Base-by-base conservation (phyloP, 1,284 basidiomycete genomes). In the Ceratobasidium sp. region DNA sequence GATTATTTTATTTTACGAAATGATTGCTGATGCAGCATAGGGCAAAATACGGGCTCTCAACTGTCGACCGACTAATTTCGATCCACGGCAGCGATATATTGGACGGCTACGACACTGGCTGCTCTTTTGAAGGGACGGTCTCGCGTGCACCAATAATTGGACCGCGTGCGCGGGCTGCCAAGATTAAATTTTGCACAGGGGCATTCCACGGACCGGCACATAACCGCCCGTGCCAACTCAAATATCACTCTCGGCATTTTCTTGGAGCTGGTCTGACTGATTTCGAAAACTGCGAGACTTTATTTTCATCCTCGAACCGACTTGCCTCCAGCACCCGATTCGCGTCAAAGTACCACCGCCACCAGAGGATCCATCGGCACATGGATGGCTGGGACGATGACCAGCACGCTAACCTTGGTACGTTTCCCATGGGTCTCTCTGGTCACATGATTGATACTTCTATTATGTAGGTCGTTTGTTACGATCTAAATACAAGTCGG, bases 41-140 rank as follows among this genome's bases (percentile, higher is more conserved):
- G 8, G 79, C 81, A 43, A 83, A 83, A 72, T 83, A 83, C 75
- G 80, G 81, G 0, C 75, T 84, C 1, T 81, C 82, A 5, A 34
- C 68, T 6, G 41, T 81, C 34, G 75, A 77, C 11, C 77, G 78
- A 72, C 74, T 78, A 0, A 68, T 82, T 0, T 74, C 80, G 1
- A 59, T 79, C 1, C 76, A 81, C 27, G 79, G 77, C 0, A n/a
- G 31, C 0, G 34, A 77, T 1, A 62, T 80, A 22, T 61, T 79
- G 0, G 37, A 81, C 6, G 83, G 79, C 1, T 84, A 84, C 76
- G 83, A 84, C 76, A 82, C 84, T 39, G 81, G 79, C 0, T 84
- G 84, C 22, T 16, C 76, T 0, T 81, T 83, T 61, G 39, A 56
- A 1, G 75, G 58, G 2, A 84, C 81, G 0, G 48, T 84, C 1